Percentiles rank a stretch among this genome's conserved stretches.
Conservation (phyloP, 352 stramenopile genomes). For the Pythium aristosporum region DNA sequence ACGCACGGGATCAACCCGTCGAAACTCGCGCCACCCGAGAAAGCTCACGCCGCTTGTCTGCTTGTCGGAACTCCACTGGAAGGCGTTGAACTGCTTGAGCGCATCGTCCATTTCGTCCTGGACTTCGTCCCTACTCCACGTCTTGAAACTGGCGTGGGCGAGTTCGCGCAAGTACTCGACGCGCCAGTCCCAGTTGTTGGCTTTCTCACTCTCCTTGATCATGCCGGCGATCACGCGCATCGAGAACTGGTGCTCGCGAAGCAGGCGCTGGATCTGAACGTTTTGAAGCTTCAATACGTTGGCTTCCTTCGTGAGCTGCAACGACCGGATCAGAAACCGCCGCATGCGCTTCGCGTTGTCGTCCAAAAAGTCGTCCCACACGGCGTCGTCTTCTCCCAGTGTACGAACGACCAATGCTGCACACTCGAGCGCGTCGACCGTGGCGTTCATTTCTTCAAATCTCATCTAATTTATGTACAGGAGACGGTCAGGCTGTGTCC, state of each 20-base stretch:
- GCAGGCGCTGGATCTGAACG: neutral
- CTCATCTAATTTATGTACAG: neutral
- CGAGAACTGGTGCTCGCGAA: neutral
- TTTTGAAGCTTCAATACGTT: no score
- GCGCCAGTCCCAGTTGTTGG: neutral
- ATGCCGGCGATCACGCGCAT: neutral
- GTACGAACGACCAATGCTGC: neutral
- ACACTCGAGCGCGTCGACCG: neutral
- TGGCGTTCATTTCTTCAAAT: neutral
- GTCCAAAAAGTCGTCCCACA: constrained; percentile 4
- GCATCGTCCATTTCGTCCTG: neutral
- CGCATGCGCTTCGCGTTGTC: neutral
- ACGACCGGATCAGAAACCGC: neutral
- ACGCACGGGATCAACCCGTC: neutral
- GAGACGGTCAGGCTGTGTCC: no score
- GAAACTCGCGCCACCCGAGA: constrained; percentile 9
- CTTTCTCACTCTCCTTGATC: neutral
- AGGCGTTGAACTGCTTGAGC: constrained; percentile 1
- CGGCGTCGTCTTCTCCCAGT: neutral
- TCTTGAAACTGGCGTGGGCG: neutral
- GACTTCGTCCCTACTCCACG: neutral
- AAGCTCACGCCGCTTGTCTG: constrained; percentile 2
- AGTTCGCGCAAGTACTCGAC: neutral
- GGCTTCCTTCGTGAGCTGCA: neutral
- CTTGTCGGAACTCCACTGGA: constrained; percentile 1